Base-by-base conservation (phyloP, 345 rosid species). In the Sapria himalayana region DNA sequence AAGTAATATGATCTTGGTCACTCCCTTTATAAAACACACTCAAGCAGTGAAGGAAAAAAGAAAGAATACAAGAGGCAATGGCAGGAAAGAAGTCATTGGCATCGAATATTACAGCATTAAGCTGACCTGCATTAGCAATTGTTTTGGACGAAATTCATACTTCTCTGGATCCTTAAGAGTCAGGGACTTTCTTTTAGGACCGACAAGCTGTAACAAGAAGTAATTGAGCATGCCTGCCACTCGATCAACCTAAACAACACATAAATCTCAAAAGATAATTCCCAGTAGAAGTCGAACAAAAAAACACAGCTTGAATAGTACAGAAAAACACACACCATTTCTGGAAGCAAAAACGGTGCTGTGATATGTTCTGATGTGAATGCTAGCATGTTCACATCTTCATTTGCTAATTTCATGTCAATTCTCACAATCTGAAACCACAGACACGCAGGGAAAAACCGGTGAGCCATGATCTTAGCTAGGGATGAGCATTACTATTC, bases 341-440 rank as follows among this genome's bases (percentile, higher is more conserved):
- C 99, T 57, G 95, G 93, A 40, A 91, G 99, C 27, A 91, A 72
- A 64, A 91, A 91, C 48, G 99, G 99, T 31, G 70, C 78, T 17
- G 82, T 74, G 42, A 91, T 91, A 67, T 91, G 92, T 60, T 84
- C 93, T 2, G 99, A 77, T 33, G 93, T 84, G 66, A 79, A 84
- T 41, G 92, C 73, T 44, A 91, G 71, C 92, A 91, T 69, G 45
- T 76, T 74, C 35, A 91, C 93, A 66, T 80, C 99, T 61, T 91
- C 95, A 61, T 91, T 91, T 33, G 99, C 99, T 61, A 91, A 64
- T 69, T 84, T 84, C 99, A 91, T 77, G 58, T 91, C 95, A 29
- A 80, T 84, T 29, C 74, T 74, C 43, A 91, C 79, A 46, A 84
- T 79, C 95, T 91, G 68, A 50, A 66, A 50, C 46, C 11, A n/a